Evolutionary conservation across 169 alveolate genomes (phyloP).

Genomic region (Plasmodium sp.): DNA sequence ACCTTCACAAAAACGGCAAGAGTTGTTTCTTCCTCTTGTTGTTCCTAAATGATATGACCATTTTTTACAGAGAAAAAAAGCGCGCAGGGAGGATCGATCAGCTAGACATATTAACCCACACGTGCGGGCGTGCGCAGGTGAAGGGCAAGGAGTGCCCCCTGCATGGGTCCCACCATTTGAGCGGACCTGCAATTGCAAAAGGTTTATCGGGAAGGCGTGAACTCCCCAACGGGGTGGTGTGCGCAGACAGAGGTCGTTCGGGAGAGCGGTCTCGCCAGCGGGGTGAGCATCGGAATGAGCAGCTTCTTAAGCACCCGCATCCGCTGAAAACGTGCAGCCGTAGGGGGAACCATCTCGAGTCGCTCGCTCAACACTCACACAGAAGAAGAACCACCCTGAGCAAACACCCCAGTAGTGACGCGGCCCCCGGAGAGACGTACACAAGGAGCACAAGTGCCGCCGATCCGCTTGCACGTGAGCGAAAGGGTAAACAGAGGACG

Average conservation of each 20-base stretch:
- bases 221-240: neutral
- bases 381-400: neutral
- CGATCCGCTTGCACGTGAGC: neutral
- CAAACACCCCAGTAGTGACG: neutral
- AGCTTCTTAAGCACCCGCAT: too few relatives aligned
- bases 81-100: neutral
- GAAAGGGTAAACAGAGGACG: neutral
- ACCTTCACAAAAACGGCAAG: neutral
- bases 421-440: neutral
- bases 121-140: neutral
- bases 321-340: neutral
- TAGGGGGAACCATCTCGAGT: neutral
- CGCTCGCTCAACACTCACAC: neutral
- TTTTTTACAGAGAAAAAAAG: slow-evolving; percentile 27
- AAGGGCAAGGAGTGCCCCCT: neutral
- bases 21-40: slow-evolving; percentile 23
- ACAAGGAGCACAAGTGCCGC: neutral
- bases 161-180: neutral
- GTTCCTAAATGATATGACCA: slow-evolving; percentile 22
- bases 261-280: neutral
- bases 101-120: neutral
- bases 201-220: neutral
- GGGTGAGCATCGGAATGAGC: neutral
- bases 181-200: neutral
- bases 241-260: neutral